Conservation (phyloP, 352 stramenopile species). For the Phytophthora brassicae region DNA sequence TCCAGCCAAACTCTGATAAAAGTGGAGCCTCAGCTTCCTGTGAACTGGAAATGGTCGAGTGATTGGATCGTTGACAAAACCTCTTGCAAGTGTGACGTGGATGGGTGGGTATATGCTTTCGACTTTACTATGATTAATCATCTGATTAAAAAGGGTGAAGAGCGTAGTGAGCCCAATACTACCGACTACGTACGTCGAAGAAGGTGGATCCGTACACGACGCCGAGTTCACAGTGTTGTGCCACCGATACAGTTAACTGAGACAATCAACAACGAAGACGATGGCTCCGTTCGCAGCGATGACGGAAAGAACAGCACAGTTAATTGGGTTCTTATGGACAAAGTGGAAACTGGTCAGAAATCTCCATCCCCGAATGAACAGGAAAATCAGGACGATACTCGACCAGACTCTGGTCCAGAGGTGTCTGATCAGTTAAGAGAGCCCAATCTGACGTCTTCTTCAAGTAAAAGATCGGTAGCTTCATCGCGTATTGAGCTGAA, state of each 20-base stretch:
- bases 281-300: slow-evolving; percentile 30
- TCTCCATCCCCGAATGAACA: slow-evolving; percentile 7
- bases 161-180: slow-evolving; percentile 48
- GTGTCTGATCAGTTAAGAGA: background rate
- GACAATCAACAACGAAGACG: background rate
- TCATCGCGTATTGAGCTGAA: slow-evolving; percentile 25
- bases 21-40: slow-evolving; percentile 65
- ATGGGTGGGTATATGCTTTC: slow-evolving; percentile 80
- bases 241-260: slow-evolving; percentile 2
- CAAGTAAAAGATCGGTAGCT: background rate
- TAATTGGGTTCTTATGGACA: slow-evolving; percentile 31
- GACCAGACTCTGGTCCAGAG: too few species aligned
- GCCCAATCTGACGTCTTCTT: background rate
- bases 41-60: slow-evolving; percentile 68
- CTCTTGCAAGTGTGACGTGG: slow-evolving; percentile 53
- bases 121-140: slow-evolving; percentile 84
- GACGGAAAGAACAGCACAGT: slow-evolving; percentile 17
- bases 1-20: slow-evolving; percentile 60
- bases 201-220: slow-evolving; percentile 62
- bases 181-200: slow-evolving; percentile 74
- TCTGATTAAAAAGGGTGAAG: slow-evolving; percentile 55
- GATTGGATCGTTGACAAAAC: slow-evolving; percentile 59
- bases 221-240: slow-evolving; percentile 28
- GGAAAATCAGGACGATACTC: slow-evolving; percentile 14
- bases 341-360: slow-evolving; percentile 32